Evolutionary conservation across 352 stramenopile species (phyloP).

Genomic region (Pelagophyceae sp.): DNA sequence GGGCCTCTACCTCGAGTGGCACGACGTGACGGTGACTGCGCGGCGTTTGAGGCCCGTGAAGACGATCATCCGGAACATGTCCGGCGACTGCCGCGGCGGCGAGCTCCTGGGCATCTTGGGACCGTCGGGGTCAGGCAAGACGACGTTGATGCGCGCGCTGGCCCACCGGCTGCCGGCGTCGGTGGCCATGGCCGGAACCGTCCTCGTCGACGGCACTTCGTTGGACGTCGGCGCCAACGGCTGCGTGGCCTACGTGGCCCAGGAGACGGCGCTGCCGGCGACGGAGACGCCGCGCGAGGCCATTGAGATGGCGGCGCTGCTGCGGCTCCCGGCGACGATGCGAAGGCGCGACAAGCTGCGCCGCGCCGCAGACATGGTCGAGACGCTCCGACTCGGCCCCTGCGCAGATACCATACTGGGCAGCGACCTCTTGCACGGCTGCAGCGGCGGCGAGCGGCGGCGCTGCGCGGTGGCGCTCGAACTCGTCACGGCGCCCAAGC

Average conservation of each 20-base stretch:
- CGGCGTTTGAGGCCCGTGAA: too few species aligned
- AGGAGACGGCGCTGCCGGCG: background rate
- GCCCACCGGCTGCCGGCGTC: too few species aligned
- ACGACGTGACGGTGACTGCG: too few species aligned
- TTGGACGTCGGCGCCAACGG: background rate
- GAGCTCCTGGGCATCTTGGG: background rate
- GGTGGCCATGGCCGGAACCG: too few species aligned
- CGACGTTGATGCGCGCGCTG: background rate
- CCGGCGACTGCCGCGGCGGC: too few species aligned
- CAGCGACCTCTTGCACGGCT: background rate
- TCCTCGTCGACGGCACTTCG: background rate
- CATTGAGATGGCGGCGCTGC: background rate
- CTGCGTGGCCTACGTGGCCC: background rate
- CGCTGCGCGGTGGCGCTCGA: constrained; percentile 80
- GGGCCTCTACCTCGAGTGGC: too few species aligned
- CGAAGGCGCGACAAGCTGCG: background rate
- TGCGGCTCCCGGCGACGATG: too few species aligned
- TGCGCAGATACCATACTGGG: background rate
- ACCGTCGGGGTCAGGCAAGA: background rate
- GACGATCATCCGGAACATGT: background rate
- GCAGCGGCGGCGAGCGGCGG: constrained; percentile 77
- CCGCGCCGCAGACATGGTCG: background rate
- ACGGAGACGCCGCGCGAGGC: background rate
- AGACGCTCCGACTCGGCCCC: background rate
- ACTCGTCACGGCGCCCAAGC: constrained; percentile 58